Base-by-base conservation (phyloP, 768 basidiomycete species). In the Botryobasidium botryosum region DNA sequence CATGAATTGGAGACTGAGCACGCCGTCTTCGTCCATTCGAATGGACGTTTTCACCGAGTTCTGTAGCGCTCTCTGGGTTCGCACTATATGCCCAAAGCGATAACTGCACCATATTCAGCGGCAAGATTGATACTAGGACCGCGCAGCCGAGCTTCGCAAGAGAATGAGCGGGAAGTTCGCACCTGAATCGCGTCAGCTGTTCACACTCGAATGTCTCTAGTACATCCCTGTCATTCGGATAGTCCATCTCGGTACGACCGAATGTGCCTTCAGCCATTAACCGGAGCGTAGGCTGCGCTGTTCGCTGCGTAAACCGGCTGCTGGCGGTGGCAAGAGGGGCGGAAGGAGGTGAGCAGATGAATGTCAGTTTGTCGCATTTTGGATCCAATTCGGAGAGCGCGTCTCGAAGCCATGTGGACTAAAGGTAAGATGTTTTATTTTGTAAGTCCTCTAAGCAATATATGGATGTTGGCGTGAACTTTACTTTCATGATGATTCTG, bases 231-330 rank as follows among this genome's bases (percentile, higher is more conserved):
- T 92, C 88, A 53, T 85, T 88, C 3, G 88, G 88, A 50, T 91
- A 97, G 61, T 99, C 91, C 77, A 96, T 85, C 87, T 92, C 84
- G 1, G 84, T 83, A 50, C 71, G 81, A 4, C 88, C 91, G 58
- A 84, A 84, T 25, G 77, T 72, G 4, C 90, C 87, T 5, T 68
- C 70, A 0, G 82, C 85, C 46, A 78, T 76, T 40, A 96, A 79
- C 18, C 83, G 72, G 31, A 96, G 72, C 56, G 81, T 74, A 1
- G 77, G 78, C 55, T 72, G n/a, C 59, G 55, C 50, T 49, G 39
- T 40, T 17, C 25, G 20, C 35, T 32, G 4, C 6, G 5, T 31
- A 10, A 15, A 33, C 25, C 12, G 21, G 23, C n/a, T 26, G 13
- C 26, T 10, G 45, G 40, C 23, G 35, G 31, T 43, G 37, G 40